Percentiles rank a stretch among this genome's conserved stretches.
Evolutionary conservation across 1,284 basidiomycete genomes (phyloP).

Genomic region (Microbotryum violaceum): DNA sequence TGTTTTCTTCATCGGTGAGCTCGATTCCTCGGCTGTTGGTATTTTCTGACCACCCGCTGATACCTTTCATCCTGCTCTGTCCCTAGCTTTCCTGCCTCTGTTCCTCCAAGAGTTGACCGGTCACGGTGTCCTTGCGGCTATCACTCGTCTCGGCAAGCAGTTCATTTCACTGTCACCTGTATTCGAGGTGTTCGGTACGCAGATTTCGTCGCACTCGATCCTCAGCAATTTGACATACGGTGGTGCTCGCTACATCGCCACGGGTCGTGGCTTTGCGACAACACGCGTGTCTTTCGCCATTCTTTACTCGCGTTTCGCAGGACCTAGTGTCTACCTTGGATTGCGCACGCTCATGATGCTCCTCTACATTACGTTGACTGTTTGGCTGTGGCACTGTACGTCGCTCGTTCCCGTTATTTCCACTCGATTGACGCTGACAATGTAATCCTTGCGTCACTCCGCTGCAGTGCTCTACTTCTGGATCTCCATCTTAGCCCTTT

Average conservation of each 20-base stretch:
- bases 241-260: slow-evolving; percentile 94
- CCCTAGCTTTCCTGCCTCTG: slow-evolving; percentile 42
- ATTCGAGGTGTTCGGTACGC: slow-evolving; percentile 92
- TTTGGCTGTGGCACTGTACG: slow-evolving; percentile 68
- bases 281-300: slow-evolving; percentile 87
- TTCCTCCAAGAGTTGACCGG: slow-evolving; percentile 94
- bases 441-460: background rate
- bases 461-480: slow-evolving; percentile 78
- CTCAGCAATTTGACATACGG: slow-evolving; percentile 90
- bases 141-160: slow-evolving; percentile 82
- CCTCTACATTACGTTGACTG: slow-evolving; percentile 77
- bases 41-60: background rate
- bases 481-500: slow-evolving; percentile 60
- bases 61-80: background rate
- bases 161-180: slow-evolving; percentile 86
- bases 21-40: background rate
- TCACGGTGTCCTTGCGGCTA: slow-evolving; percentile 77
- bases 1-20: slow-evolving; percentile 72
- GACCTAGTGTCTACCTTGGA: slow-evolving; percentile 90
- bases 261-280: slow-evolving; percentile 94
- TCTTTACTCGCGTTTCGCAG: slow-evolving; percentile 88
- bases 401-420: background rate
- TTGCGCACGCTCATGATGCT: slow-evolving; percentile 83
- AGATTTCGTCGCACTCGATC: slow-evolving; percentile 93
- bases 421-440: background rate